phyloP scores from a whole-genome alignment of 352 stramenopile genomes.

The Globisporangium alternatum region DNA sequence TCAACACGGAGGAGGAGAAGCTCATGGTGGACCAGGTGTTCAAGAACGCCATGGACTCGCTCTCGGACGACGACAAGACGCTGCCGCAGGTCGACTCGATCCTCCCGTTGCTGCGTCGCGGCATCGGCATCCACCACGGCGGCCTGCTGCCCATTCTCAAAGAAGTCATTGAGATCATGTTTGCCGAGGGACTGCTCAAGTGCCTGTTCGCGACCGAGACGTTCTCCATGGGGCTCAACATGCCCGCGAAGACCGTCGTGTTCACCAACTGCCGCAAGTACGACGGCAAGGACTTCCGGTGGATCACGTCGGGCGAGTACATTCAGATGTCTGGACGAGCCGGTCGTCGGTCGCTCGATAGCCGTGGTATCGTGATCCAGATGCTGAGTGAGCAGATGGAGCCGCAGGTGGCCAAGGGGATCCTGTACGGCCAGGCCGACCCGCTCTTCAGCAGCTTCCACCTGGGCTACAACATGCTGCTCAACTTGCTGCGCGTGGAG shows the following conservation, averaged over 20 bases:
- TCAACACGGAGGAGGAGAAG: conserved; percentile 98
- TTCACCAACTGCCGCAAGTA: conserved; percentile 98
- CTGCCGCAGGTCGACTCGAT: conserved; percentile 98
- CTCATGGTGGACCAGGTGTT: conserved; percentile 96
- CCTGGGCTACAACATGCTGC: conserved; percentile 99
- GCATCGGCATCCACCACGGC: conserved; percentile 99
- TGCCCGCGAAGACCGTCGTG: conserved; percentile 99
- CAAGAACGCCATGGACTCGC: conserved; percentile 97
- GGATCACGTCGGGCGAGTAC: conserved; percentile 95
- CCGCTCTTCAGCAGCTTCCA: conserved; percentile 90
- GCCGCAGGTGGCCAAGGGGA: conserved; percentile 93
- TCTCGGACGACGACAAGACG: conserved; percentile 96
- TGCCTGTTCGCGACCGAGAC: conserved; percentile 98
- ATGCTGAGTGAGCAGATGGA: conserved; percentile 99
- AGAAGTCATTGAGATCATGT: conserved; percentile 94
- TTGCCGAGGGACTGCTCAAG: conserved; percentile 97
- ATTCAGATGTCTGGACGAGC: conserved; percentile 96
- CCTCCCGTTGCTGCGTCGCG: conserved; percentile 94
- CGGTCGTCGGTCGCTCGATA: conserved; percentile 97
- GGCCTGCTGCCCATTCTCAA: conserved; percentile 99
- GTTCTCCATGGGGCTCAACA: conserved; percentile 98
- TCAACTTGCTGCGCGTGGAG: conserved; percentile 99
- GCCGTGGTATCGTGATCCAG: conserved; percentile 97
- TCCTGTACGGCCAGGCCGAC: conserved; percentile 83
- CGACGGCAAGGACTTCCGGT: conserved; percentile 95